phyloP scores from a whole-genome alignment of 2,329 filamentous ascomycete genomes.

The Dothiorella sarmentorum region DNA sequence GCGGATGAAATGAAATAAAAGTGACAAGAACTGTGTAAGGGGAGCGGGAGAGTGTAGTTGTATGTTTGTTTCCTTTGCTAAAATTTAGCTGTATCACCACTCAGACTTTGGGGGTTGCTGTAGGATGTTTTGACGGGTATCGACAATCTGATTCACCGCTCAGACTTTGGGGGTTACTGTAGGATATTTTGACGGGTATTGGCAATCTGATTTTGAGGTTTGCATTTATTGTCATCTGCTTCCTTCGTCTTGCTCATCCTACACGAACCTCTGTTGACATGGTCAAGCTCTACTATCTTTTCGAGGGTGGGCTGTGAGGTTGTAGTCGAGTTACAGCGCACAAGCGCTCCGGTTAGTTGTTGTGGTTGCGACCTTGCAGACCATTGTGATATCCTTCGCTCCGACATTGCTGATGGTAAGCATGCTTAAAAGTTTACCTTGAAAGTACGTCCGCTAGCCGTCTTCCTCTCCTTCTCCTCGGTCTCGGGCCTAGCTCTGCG shows the following conservation, averaged over 20 bases:
- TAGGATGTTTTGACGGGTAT: too few species aligned
- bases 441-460: constrained; percentile 93
- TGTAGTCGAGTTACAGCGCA: neutral
- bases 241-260: neutral
- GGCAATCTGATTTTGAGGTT: neutral
- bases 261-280: neutral
- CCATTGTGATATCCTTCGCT: neutral
- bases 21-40: too few species aligned
- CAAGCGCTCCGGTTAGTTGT: neutral
- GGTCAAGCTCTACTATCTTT: neutral
- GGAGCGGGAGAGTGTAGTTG: too few species aligned
- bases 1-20: neutral
- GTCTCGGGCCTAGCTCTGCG: constrained; percentile 91
- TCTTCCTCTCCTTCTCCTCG: constrained; percentile 97
- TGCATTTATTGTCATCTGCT: constrained; percentile 4
- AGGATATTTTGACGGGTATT: too few species aligned
- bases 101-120: too few species aligned
- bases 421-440: constrained; percentile 41
- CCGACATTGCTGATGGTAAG: neutral
- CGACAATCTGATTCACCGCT: too few species aligned
- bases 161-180: too few species aligned
- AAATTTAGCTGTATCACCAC: too few species aligned
- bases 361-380: neutral
- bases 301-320: neutral
- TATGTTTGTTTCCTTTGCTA: too few species aligned